These are phyloP conservation scores for Ampelocalamus luodianensis DNA, from an alignment of 176 grass and related monocot species.

Conservation along the genomic window DNA sequence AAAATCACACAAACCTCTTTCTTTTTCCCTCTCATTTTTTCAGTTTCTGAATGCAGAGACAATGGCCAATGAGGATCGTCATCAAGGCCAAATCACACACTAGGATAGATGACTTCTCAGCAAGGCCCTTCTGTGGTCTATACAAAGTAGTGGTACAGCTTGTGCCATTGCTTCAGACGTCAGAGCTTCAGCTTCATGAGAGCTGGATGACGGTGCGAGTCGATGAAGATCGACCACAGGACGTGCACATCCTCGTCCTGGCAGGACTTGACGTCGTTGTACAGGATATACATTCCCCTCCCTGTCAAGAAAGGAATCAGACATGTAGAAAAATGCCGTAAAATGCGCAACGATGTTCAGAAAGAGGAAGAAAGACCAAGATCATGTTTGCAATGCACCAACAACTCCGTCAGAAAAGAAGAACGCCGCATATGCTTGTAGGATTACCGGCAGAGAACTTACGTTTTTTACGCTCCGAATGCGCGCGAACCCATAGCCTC, in stretches of 20 bases:
- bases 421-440: neutral
- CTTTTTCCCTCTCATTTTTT: neutral
- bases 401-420: neutral
- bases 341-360: neutral
- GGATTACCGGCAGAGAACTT: slow-evolving; percentile 10
- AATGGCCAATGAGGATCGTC: slow-evolving; percentile 35
- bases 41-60: slow-evolving; percentile 12
- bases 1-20: slow-evolving; percentile 30
- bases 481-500: slow-evolving; percentile 65
- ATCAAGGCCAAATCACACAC: slow-evolving; percentile 12
- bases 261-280: slow-evolving; percentile 79
- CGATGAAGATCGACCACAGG: slow-evolving; percentile 78
- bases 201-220: slow-evolving; percentile 57
- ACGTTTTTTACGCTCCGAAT: slow-evolving; percentile 63
- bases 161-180: slow-evolving; percentile 28
- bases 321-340: neutral
- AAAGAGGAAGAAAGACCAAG: neutral
- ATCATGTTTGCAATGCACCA: slow-evolving; percentile 3
- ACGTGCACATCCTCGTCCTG: slow-evolving; percentile 75
- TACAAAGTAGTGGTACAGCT: neutral
- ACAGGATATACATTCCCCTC: slow-evolving; percentile 74
- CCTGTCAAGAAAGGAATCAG: slow-evolving; percentile 31
- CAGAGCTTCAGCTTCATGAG: slow-evolving; percentile 53
- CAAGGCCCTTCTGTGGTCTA: slow-evolving; percentile 3
- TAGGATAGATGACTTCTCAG: slow-evolving; percentile 1